Evolutionary conservation across 2,329 filamentous ascomycete species (phyloP).

Genomic region (Paecilomyces formosus): DNA sequence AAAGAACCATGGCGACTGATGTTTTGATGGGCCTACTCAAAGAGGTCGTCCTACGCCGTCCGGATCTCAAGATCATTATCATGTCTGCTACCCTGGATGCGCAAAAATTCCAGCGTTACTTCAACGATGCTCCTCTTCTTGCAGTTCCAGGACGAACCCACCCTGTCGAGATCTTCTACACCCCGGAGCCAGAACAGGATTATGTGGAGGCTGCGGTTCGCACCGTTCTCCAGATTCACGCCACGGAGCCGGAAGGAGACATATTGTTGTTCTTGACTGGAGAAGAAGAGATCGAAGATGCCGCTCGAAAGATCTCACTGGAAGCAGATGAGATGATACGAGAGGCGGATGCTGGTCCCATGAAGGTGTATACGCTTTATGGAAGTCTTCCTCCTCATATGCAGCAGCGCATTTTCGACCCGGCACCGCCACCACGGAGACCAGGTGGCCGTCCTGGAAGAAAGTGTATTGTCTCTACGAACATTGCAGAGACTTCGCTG

Average conservation of each 20-base stretch:
- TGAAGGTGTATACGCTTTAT: slow-evolving; percentile 89
- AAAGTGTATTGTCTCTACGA: slow-evolving; percentile 90
- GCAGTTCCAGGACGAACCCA: slow-evolving; percentile 92
- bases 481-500: slow-evolving; percentile 95
- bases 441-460: slow-evolving; percentile 79
- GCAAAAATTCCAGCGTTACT: slow-evolving; percentile 96
- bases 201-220: slow-evolving; percentile 93
- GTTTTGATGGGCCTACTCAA: slow-evolving; percentile 96
- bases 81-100: slow-evolving; percentile 98
- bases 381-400: slow-evolving; percentile 85
- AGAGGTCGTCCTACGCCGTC: slow-evolving; percentile 70
- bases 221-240: slow-evolving; percentile 94
- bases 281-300: slow-evolving; percentile 98
- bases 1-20: slow-evolving; percentile 93
- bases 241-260: slow-evolving; percentile 84
- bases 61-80: slow-evolving; percentile 96
- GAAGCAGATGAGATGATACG: slow-evolving; percentile 87
- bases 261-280: slow-evolving; percentile 92
- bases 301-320: slow-evolving; percentile 80
- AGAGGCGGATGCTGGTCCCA: slow-evolving; percentile 83
- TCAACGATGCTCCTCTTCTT: slow-evolving; percentile 85
- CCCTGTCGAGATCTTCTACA: slow-evolving; percentile 98
- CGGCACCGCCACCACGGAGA: slow-evolving; percentile 65
- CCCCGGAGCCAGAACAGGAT: slow-evolving; percentile 88
- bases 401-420: slow-evolving; percentile 92